phyloP scores from a whole-genome alignment of 352 stramenopile species.

The Phytophthora agathidicida region DNA sequence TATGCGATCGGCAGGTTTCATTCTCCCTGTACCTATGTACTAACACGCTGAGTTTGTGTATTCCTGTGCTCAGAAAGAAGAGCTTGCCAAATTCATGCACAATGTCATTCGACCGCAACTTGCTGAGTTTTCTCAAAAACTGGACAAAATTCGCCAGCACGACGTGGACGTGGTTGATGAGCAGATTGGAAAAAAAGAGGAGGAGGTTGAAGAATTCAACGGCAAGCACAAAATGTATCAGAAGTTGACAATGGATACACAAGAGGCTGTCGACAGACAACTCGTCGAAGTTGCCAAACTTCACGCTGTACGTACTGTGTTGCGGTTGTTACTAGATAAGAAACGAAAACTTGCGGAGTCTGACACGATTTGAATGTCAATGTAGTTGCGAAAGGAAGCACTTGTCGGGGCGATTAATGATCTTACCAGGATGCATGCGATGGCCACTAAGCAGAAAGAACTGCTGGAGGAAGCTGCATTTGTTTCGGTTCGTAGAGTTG shows the following conservation, averaged over 20 bases:
- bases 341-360: background rate
- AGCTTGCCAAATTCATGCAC: conserved; percentile 73
- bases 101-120: conserved; percentile 59
- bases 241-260: conserved; percentile 55
- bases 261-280: conserved; percentile 67
- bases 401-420: conserved; percentile 72
- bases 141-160: conserved; percentile 69
- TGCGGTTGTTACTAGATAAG: background rate
- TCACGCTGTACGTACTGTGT: conserved; percentile 48
- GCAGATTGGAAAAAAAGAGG: conserved; percentile 63
- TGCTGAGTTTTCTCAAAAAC: conserved; percentile 50
- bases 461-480: conserved; percentile 82
- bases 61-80: conserved; percentile 47
- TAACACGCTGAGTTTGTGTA: background rate
- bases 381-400: conserved; percentile 74
- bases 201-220: conserved; percentile 55
- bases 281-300: conserved; percentile 73
- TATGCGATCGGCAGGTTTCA: no score
- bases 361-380: background rate
- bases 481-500: conserved; percentile 53
- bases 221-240: conserved; percentile 68
- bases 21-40: background rate
- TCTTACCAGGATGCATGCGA: conserved; percentile 66
- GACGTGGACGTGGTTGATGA: conserved; percentile 61
- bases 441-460: conserved; percentile 71